A percentile compares a stretch with the other conserved stretches of the same genome.
These are phyloP conservation scores for Rosellinia necatrix DNA, from an alignment of 2,329 filamentous ascomycete species.

Conservation along the genomic window DNA sequence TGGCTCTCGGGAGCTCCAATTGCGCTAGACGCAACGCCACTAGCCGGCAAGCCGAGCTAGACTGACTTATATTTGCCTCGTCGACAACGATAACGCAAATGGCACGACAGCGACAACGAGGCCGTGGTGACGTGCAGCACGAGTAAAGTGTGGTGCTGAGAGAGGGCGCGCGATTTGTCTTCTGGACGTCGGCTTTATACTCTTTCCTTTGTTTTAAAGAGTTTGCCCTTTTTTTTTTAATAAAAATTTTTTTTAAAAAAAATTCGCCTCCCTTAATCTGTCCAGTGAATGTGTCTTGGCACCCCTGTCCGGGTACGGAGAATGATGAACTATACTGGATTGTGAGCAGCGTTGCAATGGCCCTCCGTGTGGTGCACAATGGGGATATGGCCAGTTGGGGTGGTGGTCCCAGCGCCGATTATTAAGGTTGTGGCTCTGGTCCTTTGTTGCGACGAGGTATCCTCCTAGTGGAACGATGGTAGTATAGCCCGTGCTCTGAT, in stretches of 20 bases:
- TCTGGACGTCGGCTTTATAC: constrained; percentile 18
- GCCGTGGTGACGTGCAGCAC: constrained; percentile 33
- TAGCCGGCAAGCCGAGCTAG: constrained; percentile 33
- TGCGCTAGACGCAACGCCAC: constrained; percentile 30
- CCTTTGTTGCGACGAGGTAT: constrained; percentile 1
- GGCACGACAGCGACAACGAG: constrained; percentile 22
- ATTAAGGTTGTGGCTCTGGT: too few relatives aligned
- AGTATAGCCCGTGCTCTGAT: neutral
- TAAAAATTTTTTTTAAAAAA: too few relatives aligned
- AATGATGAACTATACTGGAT: neutral
- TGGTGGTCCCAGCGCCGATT: too few relatives aligned
- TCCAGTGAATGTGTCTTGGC: constrained; percentile 17
- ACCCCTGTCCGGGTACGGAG: constrained; percentile 1
- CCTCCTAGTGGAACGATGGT: neutral
- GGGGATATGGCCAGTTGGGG: neutral
- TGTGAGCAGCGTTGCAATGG: constrained; percentile 16
- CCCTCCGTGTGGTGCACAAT: constrained; percentile 8
- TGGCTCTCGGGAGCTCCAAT: constrained; percentile 28
- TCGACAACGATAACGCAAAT: constrained; percentile 17
- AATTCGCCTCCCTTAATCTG: too few relatives aligned
- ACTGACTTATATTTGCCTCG: constrained; percentile 39
- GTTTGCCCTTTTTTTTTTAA: too few relatives aligned
- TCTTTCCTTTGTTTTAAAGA: too few relatives aligned
- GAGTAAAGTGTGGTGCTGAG: neutral
- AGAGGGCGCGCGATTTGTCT: constrained; percentile 20